Evolutionary conservation across 345 rosid genomes (phyloP).

Genomic region (thale cress (Arabidopsis thaliana)): TAIR10.1 NC_003075.7:11711501-11712000

Average conservation of each 20-base stretch:
- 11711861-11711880: no score
- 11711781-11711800: slow-evolving; percentile 55
- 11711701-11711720: slow-evolving; percentile 74
- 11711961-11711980: slow-evolving; percentile 42
- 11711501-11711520: slow-evolving; percentile 58
- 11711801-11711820: slow-evolving; percentile 65
- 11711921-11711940: not conserved
- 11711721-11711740: slow-evolving; percentile 51
- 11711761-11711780: slow-evolving; percentile 43
- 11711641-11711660: slow-evolving; percentile 29
- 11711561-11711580: not conserved
- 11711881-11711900: not conserved
- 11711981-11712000: slow-evolving; percentile 57
- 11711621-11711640: not conserved
- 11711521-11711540: slow-evolving; percentile 61
- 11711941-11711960: not conserved
- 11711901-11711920: not conserved
- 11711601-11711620: not conserved
- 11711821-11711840: slow-evolving; percentile 46
- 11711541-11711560: not conserved
- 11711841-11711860: not conserved
- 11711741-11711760: slow-evolving; percentile 52
- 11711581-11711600: not conserved
- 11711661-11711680: slow-evolving; percentile 48
- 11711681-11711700: slow-evolving; percentile 55